A percentile compares a stretch with the other conserved stretches of the same genome.
These are phyloP conservation scores for Fraxinus americana DNA, from an alignment of 257 asterid genomes.

Conservation along the genomic window DNA sequence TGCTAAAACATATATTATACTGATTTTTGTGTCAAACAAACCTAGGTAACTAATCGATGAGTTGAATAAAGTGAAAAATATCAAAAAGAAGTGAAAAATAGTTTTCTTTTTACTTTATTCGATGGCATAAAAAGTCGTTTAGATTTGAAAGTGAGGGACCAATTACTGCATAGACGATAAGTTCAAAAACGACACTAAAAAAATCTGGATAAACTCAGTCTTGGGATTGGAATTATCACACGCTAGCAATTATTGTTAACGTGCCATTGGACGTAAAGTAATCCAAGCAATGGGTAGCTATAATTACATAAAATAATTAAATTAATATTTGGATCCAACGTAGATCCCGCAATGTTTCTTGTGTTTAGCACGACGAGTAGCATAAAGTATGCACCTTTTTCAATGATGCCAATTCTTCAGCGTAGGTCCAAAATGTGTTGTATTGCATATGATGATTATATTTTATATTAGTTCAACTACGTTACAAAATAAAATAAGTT, in stretches of 20 bases:
- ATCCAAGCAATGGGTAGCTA: background rate
- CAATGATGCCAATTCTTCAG: background rate
- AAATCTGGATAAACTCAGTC: background rate
- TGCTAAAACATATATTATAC: too few species aligned
- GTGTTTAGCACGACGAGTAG: background rate
- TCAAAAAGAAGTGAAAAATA: too few species aligned
- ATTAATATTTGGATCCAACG: background rate
- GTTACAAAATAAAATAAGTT: too few species aligned
- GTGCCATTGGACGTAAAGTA: background rate
- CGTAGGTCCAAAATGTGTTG: background rate
- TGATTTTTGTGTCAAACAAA: too few species aligned
- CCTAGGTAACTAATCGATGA: too few species aligned
- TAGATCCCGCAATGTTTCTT: constrained; percentile 3
- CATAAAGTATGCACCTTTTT: background rate
- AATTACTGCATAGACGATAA: background rate
- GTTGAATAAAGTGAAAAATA: too few species aligned
- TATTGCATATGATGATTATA: too few species aligned
- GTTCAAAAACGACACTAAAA: background rate
- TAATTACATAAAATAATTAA: background rate
- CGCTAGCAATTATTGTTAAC: background rate
- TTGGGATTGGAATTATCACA: constrained; percentile 4
- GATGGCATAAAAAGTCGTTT: too few species aligned
- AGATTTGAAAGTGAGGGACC: background rate
- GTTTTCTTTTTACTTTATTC: too few species aligned
- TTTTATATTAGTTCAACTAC: background rate